phyloP scores from a whole-genome alignment of 2,329 filamentous ascomycete genomes.

The Aureobasidium mangrovei region DNA sequence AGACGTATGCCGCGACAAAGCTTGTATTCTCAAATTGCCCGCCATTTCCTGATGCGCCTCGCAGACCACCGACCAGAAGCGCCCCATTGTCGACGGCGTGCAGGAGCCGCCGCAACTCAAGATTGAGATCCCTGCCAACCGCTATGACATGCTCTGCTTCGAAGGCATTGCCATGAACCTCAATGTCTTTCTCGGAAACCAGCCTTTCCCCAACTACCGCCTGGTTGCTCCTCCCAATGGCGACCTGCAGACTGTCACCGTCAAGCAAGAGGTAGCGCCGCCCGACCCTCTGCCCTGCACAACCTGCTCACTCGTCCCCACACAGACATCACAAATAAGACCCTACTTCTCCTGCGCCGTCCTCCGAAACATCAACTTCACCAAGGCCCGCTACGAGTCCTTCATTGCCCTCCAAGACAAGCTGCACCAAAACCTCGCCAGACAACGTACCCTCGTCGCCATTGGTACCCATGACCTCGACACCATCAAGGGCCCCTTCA shows the following conservation, averaged over 20 bases:
- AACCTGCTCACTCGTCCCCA: background rate
- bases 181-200: constrained; percentile 81
- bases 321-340: constrained; percentile 63
- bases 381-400: constrained; percentile 82
- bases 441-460: constrained; percentile 86
- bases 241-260: constrained; percentile 70
- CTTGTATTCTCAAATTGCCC: background rate
- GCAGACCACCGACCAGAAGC: constrained; percentile 59
- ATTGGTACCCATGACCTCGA: constrained; percentile 97
- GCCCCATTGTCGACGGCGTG: constrained; percentile 65
- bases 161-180: constrained; percentile 94
- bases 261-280: constrained; percentile 50
- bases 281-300: constrained; percentile 28
- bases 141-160: constrained; percentile 89
- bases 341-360: constrained; percentile 86
- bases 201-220: constrained; percentile 68
- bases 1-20: constrained; percentile 40
- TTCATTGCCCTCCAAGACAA: constrained; percentile 99
- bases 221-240: constrained; percentile 63
- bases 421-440: constrained; percentile 89
- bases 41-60: constrained; percentile 1
- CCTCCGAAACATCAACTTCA: constrained; percentile 84
- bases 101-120: constrained; percentile 89
- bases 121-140: constrained; percentile 94
- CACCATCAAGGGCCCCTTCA: constrained; percentile 88